Percentiles rank a stretch among this genome's conserved stretches.
These are phyloP conservation scores for Panicum miliaceum DNA, from an alignment of 176 grass and related monocot species.

Conservation along the genomic window DNA sequence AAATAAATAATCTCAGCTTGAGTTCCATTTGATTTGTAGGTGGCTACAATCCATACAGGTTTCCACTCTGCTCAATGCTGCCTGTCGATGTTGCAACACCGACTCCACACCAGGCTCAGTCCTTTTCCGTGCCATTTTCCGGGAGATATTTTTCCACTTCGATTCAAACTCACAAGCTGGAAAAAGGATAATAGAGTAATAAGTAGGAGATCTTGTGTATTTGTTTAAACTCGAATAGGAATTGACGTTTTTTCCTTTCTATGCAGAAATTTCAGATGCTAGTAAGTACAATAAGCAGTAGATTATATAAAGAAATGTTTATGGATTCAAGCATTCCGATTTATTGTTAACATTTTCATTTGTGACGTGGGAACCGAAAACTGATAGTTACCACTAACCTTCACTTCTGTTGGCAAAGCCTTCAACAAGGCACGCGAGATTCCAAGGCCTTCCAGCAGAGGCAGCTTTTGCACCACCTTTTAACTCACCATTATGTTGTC, in stretches of 20 bases:
- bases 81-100: constrained; percentile 68
- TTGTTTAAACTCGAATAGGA: constrained; percentile 2
- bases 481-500: constrained; percentile 84
- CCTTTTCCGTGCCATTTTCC: constrained; percentile 66
- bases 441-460: constrained; percentile 80
- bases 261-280: neutral
- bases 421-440: constrained; percentile 73
- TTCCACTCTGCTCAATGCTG: constrained; percentile 61
- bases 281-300: neutral
- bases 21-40: constrained; percentile 71
- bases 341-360: constrained; percentile 5
- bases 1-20: constrained; percentile 43
- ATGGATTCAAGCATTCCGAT: neutral
- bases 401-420: constrained; percentile 77
- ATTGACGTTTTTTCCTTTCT: neutral
- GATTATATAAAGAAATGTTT: constrained; percentile 11
- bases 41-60: constrained; percentile 52
- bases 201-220: neutral
- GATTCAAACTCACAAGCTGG: constrained; percentile 78
- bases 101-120: constrained; percentile 46
- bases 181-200: neutral
- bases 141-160: constrained; percentile 78
- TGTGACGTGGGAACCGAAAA: neutral
- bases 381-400: constrained; percentile 50
- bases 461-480: constrained; percentile 94